Base-by-base conservation (phyloP, 164 flowering plant genomes). In the Chimonanthus praecox region DNA sequence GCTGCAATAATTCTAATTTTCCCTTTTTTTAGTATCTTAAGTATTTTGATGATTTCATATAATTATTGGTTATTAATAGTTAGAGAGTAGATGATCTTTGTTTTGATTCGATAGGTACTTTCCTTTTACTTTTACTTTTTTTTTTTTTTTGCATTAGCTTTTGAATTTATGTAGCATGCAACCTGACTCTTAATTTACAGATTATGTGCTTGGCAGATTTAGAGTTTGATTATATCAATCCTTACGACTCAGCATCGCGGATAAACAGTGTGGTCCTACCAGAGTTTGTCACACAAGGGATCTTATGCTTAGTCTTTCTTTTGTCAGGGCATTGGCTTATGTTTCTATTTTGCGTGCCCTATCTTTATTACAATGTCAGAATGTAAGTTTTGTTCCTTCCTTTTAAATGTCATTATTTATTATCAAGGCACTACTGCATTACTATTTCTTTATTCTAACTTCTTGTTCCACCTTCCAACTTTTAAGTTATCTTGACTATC, bases 131-230 rank as follows among this genome's bases (percentile, higher is more conserved):
- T 33, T 33, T 33, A 33, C 33, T 33, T 33, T n/a, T 20, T 20
- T 20, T 66, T 48, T 21, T 16, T 64, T 6, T 47, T n/a, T 50
- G 8, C 18, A 45, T 9, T 68, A 72, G 10, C n/a, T 48, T 10
- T 60, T 47, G 46, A 47, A 20, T 15, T 47, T 11, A 45, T 43
- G 33, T 33, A 33, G 33, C 33, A 33, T 33, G 50, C 51, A 64
- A 21, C 62, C 64, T 80, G 76, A 81, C 64, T 72, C 60, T 54
- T 11, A 54, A 54, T n/a, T 73, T 90, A 85, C 99, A 95, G 99
- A 92, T 95, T 5, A 90, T 93, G 91, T 90, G 94, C 86, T 87
- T 95, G 82, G 91, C 97, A 1, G 98, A 95, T 82, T 85, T 95
- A 63, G 99, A 95, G 80, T 93, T 88, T 77, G 99, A 95, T 79